A percentile compares a stretch with the other conserved stretches of the same genome.
Conservation (phyloP, 352 stramenopile genomes). For the Globisporangium lucens region DNA sequence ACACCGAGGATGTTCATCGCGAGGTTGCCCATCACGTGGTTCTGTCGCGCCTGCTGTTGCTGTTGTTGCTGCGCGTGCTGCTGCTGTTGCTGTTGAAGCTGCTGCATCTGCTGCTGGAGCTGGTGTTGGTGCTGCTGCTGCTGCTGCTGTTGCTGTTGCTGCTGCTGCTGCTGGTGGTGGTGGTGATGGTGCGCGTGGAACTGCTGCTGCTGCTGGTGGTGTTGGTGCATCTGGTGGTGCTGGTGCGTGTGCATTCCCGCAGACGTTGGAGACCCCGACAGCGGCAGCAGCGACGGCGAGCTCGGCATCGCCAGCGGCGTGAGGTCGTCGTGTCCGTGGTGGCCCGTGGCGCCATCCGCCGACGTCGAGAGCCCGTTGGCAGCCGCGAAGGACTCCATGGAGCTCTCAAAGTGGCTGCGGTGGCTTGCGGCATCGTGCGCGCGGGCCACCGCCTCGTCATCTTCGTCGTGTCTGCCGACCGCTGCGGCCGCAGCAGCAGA, state of each 20-base stretch:
- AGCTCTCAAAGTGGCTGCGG: constrained; percentile 17
- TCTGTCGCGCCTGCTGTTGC: constrained; percentile 16
- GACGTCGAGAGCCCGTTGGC: constrained; percentile 10
- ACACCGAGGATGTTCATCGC: constrained; percentile 15
- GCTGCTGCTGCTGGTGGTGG: too few relatives aligned
- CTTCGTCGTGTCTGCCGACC: not conserved
- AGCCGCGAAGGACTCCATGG: constrained; percentile 24
- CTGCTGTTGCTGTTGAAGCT: constrained; percentile 13
- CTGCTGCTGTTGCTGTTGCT: constrained; percentile 1
- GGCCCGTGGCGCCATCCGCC: constrained; percentile 5
- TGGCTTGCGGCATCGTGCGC: not conserved
- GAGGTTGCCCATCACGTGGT: constrained; percentile 14
- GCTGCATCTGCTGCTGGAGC: constrained; percentile 5
- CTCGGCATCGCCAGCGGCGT: constrained; percentile 39
- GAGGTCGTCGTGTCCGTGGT: constrained; percentile 20
- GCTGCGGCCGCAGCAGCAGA: not conserved
- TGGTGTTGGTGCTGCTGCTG: constrained; percentile 1
- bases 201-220: constrained; percentile 13
- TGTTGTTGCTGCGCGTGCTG: constrained; percentile 4
- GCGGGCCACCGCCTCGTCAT: not conserved
- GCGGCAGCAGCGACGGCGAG: constrained; percentile 46
- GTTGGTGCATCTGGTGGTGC: constrained; percentile 8
- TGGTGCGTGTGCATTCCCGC: constrained; percentile 16
- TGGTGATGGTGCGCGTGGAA: not conserved
- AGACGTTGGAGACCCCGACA: constrained; percentile 32